A percentile compares a stretch with the other conserved stretches of the same genome.
Evolutionary conservation across 2,329 filamentous ascomycete genomes (phyloP).

Genomic region (Xylaria arbuscula): DNA sequence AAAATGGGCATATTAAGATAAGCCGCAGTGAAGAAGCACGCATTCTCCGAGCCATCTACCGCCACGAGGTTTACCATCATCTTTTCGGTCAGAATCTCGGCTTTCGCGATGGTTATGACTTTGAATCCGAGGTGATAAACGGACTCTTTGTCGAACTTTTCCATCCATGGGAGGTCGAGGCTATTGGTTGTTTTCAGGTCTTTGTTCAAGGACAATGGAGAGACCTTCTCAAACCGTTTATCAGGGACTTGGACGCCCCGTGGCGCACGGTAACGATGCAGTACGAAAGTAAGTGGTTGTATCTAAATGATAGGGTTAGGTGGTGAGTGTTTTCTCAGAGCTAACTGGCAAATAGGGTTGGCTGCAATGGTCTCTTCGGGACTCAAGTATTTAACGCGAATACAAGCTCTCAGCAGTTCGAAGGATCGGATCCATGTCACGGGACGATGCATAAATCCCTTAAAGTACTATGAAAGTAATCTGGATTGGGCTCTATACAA

Average conservation of each 20-base stretch:
- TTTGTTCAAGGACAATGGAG: constrained; percentile 4
- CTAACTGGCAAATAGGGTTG: constrained; percentile 12
- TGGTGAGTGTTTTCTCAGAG: too few relatives aligned
- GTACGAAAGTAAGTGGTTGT: background rate
- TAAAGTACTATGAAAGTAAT: background rate
- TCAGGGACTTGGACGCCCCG: too few relatives aligned
- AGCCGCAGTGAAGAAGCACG: constrained; percentile 38
- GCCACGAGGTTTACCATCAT: constrained; percentile 38
- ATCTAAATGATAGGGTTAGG: background rate
- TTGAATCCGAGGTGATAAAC: background rate
- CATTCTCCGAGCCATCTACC: constrained; percentile 42
- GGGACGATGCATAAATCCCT: background rate
- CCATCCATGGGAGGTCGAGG: constrained; percentile 16
- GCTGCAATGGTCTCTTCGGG: constrained; percentile 11
- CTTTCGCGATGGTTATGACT: background rate
- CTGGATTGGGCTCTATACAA: background rate
- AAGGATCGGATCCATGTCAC: constrained; percentile 5
- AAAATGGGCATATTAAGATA: background rate
- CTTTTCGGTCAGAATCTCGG: constrained; percentile 33
- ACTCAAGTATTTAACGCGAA: constrained; percentile 4
- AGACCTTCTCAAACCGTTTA: background rate
- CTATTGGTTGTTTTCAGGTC: constrained; percentile 5
- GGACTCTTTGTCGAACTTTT: constrained; percentile 8
- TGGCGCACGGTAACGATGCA: too few relatives aligned
- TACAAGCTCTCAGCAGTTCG: constrained; percentile 10